Evolutionary conservation across 1,284 basidiomycete genomes (phyloP).

Genomic region (Boletus coffeatus): DNA sequence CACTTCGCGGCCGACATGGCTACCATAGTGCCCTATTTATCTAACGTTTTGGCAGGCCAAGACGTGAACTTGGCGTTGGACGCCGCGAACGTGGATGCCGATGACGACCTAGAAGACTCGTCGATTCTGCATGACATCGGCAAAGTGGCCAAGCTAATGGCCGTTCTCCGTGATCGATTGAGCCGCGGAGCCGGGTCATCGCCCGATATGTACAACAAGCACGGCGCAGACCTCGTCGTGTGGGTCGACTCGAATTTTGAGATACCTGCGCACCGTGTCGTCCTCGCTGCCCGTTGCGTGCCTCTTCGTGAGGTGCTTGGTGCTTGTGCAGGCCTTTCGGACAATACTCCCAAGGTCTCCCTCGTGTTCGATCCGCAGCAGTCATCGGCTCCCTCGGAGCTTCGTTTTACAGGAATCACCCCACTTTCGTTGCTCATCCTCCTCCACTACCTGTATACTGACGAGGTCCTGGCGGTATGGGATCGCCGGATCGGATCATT

Average conservation of each 20-base stretch:
- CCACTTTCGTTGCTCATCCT: slow-evolving; percentile 73
- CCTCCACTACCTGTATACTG: slow-evolving; percentile 85
- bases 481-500: slow-evolving; percentile 64
- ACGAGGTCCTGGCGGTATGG: slow-evolving; percentile 81
- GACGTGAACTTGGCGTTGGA: slow-evolving; percentile 3
- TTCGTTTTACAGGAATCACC: slow-evolving; percentile 48
- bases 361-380: slow-evolving; percentile 22
- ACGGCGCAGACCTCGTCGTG: slow-evolving; percentile 62
- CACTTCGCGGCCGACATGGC: slow-evolving; percentile 67
- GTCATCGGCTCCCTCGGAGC: slow-evolving; percentile 13
- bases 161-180: slow-evolving; percentile 31
- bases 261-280: slow-evolving; percentile 62
- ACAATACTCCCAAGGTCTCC: slow-evolving; percentile 31
- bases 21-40: slow-evolving; percentile 52
- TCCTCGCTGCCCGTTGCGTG: slow-evolving; percentile 60
- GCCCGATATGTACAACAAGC: slow-evolving; percentile 29
- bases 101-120: slow-evolving; percentile 39
- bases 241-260: slow-evolving; percentile 34
- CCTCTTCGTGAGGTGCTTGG: slow-evolving; percentile 43
- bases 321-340: slow-evolving; percentile 28
- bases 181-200: slow-evolving; percentile 10
- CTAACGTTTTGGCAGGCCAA: background rate
- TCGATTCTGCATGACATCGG: slow-evolving; percentile 46
- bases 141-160: slow-evolving; percentile 38
- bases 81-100: slow-evolving; percentile 14